Conservation (phyloP, 345 rosid genomes). For the Gossypium stocksii region DNA sequence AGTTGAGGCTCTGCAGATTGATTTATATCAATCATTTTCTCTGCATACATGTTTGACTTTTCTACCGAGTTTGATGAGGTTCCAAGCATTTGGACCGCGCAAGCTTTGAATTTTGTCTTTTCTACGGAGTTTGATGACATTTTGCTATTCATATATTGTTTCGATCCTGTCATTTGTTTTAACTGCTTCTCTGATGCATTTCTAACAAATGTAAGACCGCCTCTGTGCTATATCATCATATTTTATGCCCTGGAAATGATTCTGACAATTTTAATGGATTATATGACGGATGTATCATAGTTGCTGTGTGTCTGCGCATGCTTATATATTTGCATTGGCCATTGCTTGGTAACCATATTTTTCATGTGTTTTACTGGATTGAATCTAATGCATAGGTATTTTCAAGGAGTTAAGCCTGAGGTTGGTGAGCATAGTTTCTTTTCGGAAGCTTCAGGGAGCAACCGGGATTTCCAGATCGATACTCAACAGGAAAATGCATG, state of each 20-base stretch:
- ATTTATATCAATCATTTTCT: not conserved
- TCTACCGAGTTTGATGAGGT: not conserved
- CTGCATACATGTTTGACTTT: constrained; percentile 2
- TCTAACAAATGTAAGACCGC: not conserved
- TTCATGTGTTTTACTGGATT: not conserved
- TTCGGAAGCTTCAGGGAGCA: constrained; percentile 41
- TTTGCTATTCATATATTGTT: not conserved
- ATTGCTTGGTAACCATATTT: not conserved
- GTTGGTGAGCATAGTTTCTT: constrained; percentile 41
- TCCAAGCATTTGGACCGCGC: not conserved
- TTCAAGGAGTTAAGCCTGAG: constrained; percentile 42
- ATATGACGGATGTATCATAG: not conserved
- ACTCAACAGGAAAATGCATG: constrained; percentile 32
- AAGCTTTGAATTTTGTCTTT: not conserved
- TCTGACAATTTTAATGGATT: not conserved
- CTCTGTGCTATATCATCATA: not conserved
- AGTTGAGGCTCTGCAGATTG: not conserved
- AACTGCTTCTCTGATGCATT: not conserved
- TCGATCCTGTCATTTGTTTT: not conserved
- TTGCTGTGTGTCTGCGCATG: not conserved
- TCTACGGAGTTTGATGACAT: not conserved
- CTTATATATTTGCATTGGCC: not conserved
- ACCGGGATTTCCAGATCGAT: constrained; percentile 29
- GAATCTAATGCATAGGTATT: constrained; percentile 28
- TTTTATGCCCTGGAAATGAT: not conserved